Base-by-base conservation (phyloP, 192 early-diverging fungal species). In the Mortierella alpina region DNA sequence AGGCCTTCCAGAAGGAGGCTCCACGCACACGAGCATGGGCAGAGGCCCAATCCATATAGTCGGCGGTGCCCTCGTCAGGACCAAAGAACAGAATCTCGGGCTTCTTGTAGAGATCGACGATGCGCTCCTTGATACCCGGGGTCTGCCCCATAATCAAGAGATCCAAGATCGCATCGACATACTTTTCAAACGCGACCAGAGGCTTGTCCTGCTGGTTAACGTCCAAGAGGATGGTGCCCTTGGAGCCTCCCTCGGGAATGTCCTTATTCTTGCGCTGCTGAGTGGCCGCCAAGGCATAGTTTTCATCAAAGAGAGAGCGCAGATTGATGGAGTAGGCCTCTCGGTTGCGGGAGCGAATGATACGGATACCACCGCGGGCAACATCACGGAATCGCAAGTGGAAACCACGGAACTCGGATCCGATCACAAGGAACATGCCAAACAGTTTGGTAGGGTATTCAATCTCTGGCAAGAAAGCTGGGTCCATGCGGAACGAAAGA, bases 261-360 rank as follows among this genome's bases (percentile, higher is more conserved):
- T 99, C 97, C 88, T 99, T 99, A 91, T 99, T 99, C 85, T 99
- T 99, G 75, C 96, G 89, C 82, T 98, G 97, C 86, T 99, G 97
- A 22, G 97, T 98, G 22, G 94, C 92, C 6, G 97, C 97, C 58
- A 99, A 88, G 64, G 93, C 93, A 88, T 98, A 98, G 90, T 99
- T 99, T 86, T 99, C 97, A 86, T 99, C 97, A 86, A 99, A 94
- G 61, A 99, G 87, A 49, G 92, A 93, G 73, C 97, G 89, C 84
- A 96, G 86, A 88, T 99, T 99, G 91, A 98, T 98, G 42, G 93
- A 94, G 86, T 97, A 99, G 8, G 95, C 91, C 85, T 99, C 97
- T 63, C 87, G 84, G 88, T 99, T 99, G 74, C 97, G 92, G 15
- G 97, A 99, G 47, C 95, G 93, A 49, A 99, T 95, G 56, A 99